Percentiles rank a stretch among this genome's conserved stretches.
Conservation (phyloP, 2,329 filamentous ascomycete species). For the Onygenales sp. region DNA sequence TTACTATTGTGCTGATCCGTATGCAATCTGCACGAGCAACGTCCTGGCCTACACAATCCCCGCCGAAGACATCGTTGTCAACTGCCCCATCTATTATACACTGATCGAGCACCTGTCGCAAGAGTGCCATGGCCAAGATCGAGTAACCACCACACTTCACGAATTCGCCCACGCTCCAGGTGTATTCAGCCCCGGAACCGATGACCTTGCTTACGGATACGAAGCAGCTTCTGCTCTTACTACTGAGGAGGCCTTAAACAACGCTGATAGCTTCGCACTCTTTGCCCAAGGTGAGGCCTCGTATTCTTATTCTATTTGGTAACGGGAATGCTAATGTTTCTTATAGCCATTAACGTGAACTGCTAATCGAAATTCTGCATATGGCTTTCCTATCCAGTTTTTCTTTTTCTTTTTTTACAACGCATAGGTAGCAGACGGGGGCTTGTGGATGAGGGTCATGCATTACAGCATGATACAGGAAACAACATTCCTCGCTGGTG, state of each 20-base stretch:
- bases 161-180: constrained; percentile 55
- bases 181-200: constrained; percentile 46
- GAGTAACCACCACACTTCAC: constrained; percentile 55
- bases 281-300: constrained; percentile 39
- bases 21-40: constrained; percentile 40
- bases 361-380: constrained; percentile 3
- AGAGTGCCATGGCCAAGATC: constrained; percentile 55
- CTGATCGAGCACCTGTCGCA: constrained; percentile 40
- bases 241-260: constrained; percentile 44
- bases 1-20: constrained; percentile 52
- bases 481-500: too few relatives aligned
- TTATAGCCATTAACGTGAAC: constrained; percentile 4
- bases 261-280: constrained; percentile 55
- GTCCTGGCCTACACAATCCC: constrained; percentile 56
- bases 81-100: constrained; percentile 50
- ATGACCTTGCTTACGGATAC: constrained; percentile 53
- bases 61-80: constrained; percentile 46
- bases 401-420: background rate
- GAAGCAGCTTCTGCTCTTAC: constrained; percentile 37
- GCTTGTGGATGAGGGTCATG: too few relatives aligned
- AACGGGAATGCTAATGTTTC: background rate
- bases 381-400: background rate
- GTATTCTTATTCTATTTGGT: background rate
- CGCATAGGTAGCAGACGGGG: too few relatives aligned
- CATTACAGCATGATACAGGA: too few relatives aligned